Evolutionary conservation across 257 asterid genomes (phyloP), one percentile per base, ranked within the genome.

Genomic region (Ajuga chamaepitys): DNA sequence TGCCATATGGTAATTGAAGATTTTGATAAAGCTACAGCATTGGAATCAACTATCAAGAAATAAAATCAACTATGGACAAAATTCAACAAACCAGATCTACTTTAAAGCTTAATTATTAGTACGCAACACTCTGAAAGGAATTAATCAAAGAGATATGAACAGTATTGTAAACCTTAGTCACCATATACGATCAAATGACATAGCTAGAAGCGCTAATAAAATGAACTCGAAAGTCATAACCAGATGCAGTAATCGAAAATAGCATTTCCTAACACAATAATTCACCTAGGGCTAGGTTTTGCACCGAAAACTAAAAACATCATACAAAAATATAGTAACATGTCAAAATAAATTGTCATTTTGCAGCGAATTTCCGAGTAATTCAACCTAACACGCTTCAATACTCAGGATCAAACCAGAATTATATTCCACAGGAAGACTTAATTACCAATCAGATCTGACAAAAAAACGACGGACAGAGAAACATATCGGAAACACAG

Each of bases 371-470:
- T 14, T 57, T 22, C 53, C 47, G 38, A 57, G 32, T 60, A 47
- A 65, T 35, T 9, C 1, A 51, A 75, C 9, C 60, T 53, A 74
- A 65, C 28, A 22, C 38, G 26, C 65, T 24, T 17, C 44, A 10
- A 63, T 14, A 9, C 12, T 24, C 28, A 22, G 56, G 56, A 60
- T 52, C 66, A 26, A 60, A 55, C 40, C 42, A 38, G n/a, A 17
- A 47, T 4, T 17, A 0, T 13, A 41, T 1, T n/a, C 13, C 0
- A 13, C 18, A 28, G 20, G 52, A 37, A 41, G 11, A 54, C 71
- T n/a, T 13, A 30, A 47, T 24, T 32, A 68, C 5, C 24, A 30
- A 72, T 57, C 77, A 74, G 82, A 80, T 76, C 82, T 72, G 73
- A 22, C 14, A 44, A 8, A 30, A 56, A 74, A 52, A 60, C 51